A percentile compares a stretch with the other conserved stretches of the same genome.
Conservation (phyloP, 2,329 filamentous ascomycete genomes). For the Apiospora hydei region DNA sequence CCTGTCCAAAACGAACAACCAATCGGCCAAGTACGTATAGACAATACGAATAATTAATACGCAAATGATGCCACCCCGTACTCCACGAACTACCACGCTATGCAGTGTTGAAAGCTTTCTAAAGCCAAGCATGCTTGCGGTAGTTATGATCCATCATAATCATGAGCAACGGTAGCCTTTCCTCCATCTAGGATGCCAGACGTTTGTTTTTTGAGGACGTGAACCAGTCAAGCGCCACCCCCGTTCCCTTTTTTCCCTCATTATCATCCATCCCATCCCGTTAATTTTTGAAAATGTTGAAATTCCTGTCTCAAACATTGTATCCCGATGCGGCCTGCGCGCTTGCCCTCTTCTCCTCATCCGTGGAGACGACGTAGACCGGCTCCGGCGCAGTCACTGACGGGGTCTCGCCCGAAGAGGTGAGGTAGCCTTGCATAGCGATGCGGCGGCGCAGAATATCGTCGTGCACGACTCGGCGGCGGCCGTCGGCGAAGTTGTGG, state of each 20-base stretch:
- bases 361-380: neutral
- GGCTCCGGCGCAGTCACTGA: neutral
- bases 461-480: constrained; percentile 33
- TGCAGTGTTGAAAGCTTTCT: constrained; percentile 8
- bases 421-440: constrained; percentile 13
- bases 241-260: neutral
- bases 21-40: neutral
- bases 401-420: neutral
- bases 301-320: neutral
- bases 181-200: constrained; percentile 4
- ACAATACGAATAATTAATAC: neutral
- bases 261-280: neutral
- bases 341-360: neutral
- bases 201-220: neutral
- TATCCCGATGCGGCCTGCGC: constrained; percentile 1
- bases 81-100: constrained; percentile 6
- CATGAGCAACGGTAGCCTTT: neutral
- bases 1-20: neutral
- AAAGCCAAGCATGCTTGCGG: neutral
- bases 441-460: constrained; percentile 30
- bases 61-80: neutral
- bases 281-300: neutral
- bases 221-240: constrained; percentile 9
- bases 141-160: neutral
- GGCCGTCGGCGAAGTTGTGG: constrained; percentile 40